Evolutionary conservation across 208 protist species (phyloP).

Genomic region (Acanthamoeba castellanii): DNA sequence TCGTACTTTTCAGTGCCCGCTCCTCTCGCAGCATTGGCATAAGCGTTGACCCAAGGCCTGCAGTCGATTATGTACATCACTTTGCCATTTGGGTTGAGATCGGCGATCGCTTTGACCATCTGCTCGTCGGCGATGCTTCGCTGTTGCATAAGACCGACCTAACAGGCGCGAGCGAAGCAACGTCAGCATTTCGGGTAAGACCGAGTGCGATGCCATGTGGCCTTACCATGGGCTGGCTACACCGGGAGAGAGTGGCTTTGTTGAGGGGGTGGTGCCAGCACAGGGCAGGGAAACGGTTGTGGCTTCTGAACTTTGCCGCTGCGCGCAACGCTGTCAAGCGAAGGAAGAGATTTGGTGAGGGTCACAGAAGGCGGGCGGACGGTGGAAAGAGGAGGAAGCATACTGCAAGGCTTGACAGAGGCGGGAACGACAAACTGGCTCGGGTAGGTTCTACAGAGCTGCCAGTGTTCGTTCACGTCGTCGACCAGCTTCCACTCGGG

Average conservation of each 20-base stretch:
- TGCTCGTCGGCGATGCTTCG: constrained; percentile 75
- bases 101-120: constrained; percentile 74
- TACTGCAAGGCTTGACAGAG: constrained; percentile 65
- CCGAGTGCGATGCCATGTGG: neutral
- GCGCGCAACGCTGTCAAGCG: neutral
- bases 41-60: constrained; percentile 89
- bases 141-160: constrained; percentile 76
- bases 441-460: constrained; percentile 72
- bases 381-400: neutral
- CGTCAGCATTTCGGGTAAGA: neutral
- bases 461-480: constrained; percentile 71
- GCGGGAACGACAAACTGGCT: constrained; percentile 70
- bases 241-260: constrained; percentile 66
- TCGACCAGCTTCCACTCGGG: neutral
- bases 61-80: constrained; percentile 91
- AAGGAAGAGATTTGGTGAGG: neutral
- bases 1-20: constrained; percentile 85
- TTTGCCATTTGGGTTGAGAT: constrained; percentile 64
- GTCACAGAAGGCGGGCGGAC: neutral
- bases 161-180: neutral
- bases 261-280: constrained; percentile 66
- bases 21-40: constrained; percentile 90
- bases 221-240: constrained; percentile 74
- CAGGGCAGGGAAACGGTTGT: constrained; percentile 54
- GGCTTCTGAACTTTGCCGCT: constrained; percentile 73